These are phyloP conservation scores for Rhexocercosporidium sp. DNA, from an alignment of 2,329 filamentous ascomycete species.

Conservation along the genomic window DNA sequence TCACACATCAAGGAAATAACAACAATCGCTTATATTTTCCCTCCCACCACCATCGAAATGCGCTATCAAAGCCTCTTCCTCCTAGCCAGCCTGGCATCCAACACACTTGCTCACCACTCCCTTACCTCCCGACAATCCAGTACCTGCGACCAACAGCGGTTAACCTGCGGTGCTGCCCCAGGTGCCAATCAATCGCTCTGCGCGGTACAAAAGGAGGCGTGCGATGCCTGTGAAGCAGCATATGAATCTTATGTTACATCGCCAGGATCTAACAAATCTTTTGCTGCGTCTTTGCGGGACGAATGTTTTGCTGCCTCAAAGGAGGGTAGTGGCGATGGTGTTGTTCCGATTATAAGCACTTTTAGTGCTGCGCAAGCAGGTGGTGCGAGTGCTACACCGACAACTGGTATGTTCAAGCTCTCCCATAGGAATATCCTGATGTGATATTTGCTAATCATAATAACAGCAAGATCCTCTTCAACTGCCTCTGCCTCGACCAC, in stretches of 20 bases:
- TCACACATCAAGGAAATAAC: neutral
- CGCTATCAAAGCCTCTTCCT: neutral
- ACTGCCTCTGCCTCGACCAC: neutral
- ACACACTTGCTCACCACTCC: neutral
- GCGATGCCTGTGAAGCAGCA: constrained; percentile 5
- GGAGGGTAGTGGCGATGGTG: constrained; percentile 7
- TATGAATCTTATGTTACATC: constrained; percentile 10
- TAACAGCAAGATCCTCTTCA: neutral
- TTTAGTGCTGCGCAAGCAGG: constrained; percentile 11
- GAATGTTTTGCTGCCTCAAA: constrained; percentile 13
- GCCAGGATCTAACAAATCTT: constrained; percentile 10
- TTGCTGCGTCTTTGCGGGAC: constrained; percentile 9
- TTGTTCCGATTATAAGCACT: constrained; percentile 6
- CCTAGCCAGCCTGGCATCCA: constrained; percentile 9
- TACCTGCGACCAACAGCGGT: constrained; percentile 6
- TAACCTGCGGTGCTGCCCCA: constrained; percentile 5
- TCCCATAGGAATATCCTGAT: neutral
- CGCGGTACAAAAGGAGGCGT: neutral
- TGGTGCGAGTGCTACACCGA: neutral
- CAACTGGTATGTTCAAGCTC: neutral
- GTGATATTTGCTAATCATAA: neutral
- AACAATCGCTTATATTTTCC: neutral
- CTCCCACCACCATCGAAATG: neutral
- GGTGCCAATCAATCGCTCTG: constrained; percentile 13
- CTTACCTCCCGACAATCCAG: constrained; percentile 8